Evolutionary conservation across 176 grass and related monocot genomes (phyloP), one percentile per base, ranked within the genome.

Genomic region (Eragrostis curvula): DNA sequence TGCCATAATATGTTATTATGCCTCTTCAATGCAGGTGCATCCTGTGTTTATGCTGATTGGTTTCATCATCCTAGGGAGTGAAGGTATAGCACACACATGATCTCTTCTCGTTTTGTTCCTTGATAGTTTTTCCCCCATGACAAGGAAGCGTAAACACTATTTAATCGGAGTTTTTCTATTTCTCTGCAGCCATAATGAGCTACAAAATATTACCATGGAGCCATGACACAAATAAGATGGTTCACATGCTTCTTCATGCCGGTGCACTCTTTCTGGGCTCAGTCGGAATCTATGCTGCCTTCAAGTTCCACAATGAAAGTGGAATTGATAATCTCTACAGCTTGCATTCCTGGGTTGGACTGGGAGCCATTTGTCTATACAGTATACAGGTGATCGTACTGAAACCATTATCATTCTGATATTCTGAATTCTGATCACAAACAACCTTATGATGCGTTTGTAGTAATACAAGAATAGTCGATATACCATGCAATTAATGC

Each of bases 291-390:
- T 91, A 91, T 60, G 87, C 89, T 20, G 89, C 85, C 60, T 98
- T 98, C 87, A 93, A 87, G 63, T 98, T 70, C 83, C 96, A 98
- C 73, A 95, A 98, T 40, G 96, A 98, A 52, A 93, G 84, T 50
- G 88, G 92, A 27, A 93, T 93, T 16, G 70, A 55, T 59, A 96
- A 96, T 58, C 76, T 98, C 41, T 95, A 96, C 81, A 98, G 93
- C 52, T 68, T 98, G 85, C 96, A 98, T 72, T 93, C 96, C 41
- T 98, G 96, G 96, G 70, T 98, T 66, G 96, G 93, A 25, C 88
- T 98, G 42, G 90, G 85, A 24, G 73, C 92, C 24, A 90, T 98
- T 68, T 83, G 60, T 77, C 70, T 96, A 29, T 98, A 91, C 44
- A 85, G 79, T 82, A 46, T 90, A 42, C 96, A 98, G 88, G 96